Evolutionary conservation across 345 rosid genomes (phyloP).

Genomic region (Aquilaria yunnanensis): DNA sequence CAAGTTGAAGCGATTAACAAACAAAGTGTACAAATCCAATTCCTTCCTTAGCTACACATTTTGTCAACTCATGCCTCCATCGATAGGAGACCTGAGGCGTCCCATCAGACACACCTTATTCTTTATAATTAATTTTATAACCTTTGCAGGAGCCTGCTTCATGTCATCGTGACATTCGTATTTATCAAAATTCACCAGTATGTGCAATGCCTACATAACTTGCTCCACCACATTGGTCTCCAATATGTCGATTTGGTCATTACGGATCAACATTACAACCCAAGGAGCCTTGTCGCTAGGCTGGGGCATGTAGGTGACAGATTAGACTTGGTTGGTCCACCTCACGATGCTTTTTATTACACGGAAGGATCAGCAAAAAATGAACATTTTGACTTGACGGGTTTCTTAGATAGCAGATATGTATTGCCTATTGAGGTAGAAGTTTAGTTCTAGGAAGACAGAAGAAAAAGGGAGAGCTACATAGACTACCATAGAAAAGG

Average conservation of each 20-base stretch:
- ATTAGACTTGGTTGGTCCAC: constrained; percentile 34
- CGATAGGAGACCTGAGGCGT: constrained; percentile 84
- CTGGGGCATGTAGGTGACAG: constrained; percentile 97
- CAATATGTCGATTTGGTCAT: constrained; percentile 97
- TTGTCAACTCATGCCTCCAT: constrained; percentile 89
- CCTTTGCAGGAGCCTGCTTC: too few relatives aligned
- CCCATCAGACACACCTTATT: constrained; percentile 88
- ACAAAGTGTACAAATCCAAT: too few relatives aligned
- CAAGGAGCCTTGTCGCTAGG: constrained; percentile 95
- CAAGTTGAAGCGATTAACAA: too few relatives aligned
- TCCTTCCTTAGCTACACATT: constrained; percentile 83
- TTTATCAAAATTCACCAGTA: too few relatives aligned
- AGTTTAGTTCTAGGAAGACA: neutral
- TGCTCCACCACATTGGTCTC: too few relatives aligned
- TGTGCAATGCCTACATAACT: too few relatives aligned
- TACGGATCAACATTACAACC: constrained; percentile 80
- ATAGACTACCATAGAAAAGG: neutral
- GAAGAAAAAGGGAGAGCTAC: neutral
- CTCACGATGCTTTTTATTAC: constrained; percentile 39
- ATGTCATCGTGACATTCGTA: too few relatives aligned
- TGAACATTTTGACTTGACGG: neutral
- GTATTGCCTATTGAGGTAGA: too few relatives aligned
- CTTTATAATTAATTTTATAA: too few relatives aligned
- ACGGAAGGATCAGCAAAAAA: constrained; percentile 31
- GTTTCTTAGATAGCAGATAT: too few relatives aligned